Evolutionary conservation across 2,329 filamentous ascomycete species (phyloP), one percentile per base, ranked within the genome.

Genomic region (Talaromyces albobiverticillius): DNA sequence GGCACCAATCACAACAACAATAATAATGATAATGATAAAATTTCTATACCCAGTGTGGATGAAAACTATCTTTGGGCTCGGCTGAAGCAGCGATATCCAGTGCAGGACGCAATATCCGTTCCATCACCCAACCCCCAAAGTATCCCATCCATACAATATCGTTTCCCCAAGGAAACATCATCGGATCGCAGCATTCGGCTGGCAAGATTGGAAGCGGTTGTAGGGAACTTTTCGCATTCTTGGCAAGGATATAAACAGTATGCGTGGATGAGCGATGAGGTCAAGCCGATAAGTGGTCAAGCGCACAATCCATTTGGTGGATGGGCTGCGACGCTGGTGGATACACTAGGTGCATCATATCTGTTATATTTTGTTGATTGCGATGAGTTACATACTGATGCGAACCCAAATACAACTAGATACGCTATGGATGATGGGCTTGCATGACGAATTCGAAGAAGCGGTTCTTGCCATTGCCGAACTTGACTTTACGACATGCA

Each of bases 321-420:
- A 46, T 95, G 90, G 90, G 87, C 87, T 23, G 89, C 89, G n/a
- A 92, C 90, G 0, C 68, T 95, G 53, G 87, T 95, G 7, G 90
- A 95, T 71, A 78, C 82, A 9, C 8, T 53, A 18, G 50, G 50
- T 52, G n/a, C 9, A 14, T 26, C 5, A 11, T 36, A 6, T 10
- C 16, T 2, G 16, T 40, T 8, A 22, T 40, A 22, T 18, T 42
- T 32, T 9, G 16, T 32, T 20, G 3, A 18, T 13, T n/a, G n/a
- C 16, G 16, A 38, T 3, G 18, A 40, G 36, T 10, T 20, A 29
- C 26, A 5, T 29, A 10, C 26, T 29, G 5, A 29, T 29, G 10
- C 10, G 5, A 6, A 29, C 26, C n/a, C 22, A 34, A 29, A 18
- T 25, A 7, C 13, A 16, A 3, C 74, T 91, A 42, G 90, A 95